phyloP scores from a whole-genome alignment of 2,329 filamentous ascomycete genomes.

The Colletotrichum melonis region DNA sequence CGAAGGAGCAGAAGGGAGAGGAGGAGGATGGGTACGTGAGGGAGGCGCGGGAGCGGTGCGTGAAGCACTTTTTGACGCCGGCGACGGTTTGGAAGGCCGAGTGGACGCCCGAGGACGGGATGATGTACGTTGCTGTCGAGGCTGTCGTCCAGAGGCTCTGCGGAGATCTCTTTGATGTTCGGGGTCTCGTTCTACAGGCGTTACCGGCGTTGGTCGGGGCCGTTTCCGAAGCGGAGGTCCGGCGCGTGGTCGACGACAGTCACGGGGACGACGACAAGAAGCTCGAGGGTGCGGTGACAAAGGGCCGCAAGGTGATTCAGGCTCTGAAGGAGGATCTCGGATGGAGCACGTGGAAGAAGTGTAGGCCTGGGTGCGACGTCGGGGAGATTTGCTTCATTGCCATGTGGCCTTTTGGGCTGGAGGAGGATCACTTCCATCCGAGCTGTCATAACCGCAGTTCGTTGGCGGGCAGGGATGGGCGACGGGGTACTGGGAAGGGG shows the following conservation, averaged over 20 bases:
- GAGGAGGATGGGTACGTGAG: conserved; percentile 45
- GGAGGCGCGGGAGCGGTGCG: conserved; percentile 58
- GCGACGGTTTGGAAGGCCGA: conserved; percentile 37
- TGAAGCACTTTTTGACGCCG: conserved; percentile 55
- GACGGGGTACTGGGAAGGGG: neutral
- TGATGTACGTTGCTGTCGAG: conserved; percentile 57
- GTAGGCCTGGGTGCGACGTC: conserved; percentile 58
- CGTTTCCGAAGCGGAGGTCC: neutral
- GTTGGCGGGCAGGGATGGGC: neutral
- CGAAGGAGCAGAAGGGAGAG: conserved; percentile 38
- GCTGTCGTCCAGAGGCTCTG: conserved; percentile 54
- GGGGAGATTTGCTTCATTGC: conserved; percentile 71
- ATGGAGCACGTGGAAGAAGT: conserved; percentile 72
- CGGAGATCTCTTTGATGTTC: conserved; percentile 23
- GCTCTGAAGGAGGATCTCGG: conserved; percentile 60
- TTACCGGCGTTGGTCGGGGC: conserved; percentile 2
- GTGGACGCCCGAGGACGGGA: conserved; percentile 54
- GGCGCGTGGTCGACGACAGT: neutral
- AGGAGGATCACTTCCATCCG: conserved; percentile 60
- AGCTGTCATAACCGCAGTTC: conserved; percentile 28
- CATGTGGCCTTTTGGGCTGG: conserved; percentile 70
- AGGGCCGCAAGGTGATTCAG: conserved; percentile 34
- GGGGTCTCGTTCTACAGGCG: conserved; percentile 2
- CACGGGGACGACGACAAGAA: neutral
- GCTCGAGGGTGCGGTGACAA: conserved; percentile 4